A percentile compares a stretch with the other conserved stretches of the same genome.
phyloP scores from a whole-genome alignment of 2,329 filamentous ascomycete species.

The Didymella glomerata region DNA sequence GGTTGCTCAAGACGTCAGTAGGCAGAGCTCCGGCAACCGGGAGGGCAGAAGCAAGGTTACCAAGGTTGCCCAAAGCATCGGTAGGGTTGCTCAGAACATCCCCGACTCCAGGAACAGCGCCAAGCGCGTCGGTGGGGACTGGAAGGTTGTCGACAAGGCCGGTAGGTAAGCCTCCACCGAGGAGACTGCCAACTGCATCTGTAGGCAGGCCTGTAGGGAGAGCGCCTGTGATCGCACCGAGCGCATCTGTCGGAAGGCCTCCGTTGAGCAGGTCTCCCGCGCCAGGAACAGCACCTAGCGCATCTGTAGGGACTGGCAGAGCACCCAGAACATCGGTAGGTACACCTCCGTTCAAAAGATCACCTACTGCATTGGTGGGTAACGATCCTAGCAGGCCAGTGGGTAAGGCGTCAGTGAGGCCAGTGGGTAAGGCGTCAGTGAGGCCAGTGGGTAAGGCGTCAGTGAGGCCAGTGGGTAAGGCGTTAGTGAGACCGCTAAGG shows the following conservation, averaged over 20 bases:
- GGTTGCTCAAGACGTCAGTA: too few species aligned
- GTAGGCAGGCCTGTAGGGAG: background rate
- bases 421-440: background rate
- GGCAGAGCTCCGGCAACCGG: constrained; percentile 1
- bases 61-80: background rate
- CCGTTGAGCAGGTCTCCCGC: background rate
- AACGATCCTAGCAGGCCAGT: background rate
- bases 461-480: background rate
- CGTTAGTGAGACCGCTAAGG: background rate
- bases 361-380: background rate
- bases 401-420: background rate
- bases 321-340: background rate
- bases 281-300: background rate
- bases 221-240: too few species aligned
- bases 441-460: background rate
- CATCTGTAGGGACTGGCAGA: background rate
- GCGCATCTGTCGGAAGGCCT: background rate
- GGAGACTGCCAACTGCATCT: constrained; percentile 2
- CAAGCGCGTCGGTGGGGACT: background rate
- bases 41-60: background rate
- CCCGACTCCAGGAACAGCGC: background rate
- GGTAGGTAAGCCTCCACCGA: constrained; percentile 1
- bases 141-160: background rate
- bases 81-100: constrained; percentile 1
- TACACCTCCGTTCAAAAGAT: background rate